Evolutionary conservation across 768 basidiomycete species (phyloP).

Genomic region (Mycena haematopus): DNA sequence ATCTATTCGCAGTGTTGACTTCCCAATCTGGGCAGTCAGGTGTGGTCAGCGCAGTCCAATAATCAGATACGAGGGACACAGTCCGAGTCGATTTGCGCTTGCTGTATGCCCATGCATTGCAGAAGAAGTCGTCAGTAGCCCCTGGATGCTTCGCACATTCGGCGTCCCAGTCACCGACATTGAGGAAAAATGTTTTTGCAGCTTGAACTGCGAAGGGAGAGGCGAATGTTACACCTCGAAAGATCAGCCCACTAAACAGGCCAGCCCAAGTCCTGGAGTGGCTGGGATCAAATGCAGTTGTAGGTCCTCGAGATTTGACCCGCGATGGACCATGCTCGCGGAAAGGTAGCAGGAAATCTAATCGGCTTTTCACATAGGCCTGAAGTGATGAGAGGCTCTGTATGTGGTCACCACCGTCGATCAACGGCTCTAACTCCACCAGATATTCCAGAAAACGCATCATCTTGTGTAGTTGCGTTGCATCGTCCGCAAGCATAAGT

Average conservation of each 20-base stretch:
- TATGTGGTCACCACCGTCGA: background rate
- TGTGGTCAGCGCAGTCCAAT: background rate
- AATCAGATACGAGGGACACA: background rate
- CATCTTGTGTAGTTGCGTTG: background rate
- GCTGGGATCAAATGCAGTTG: background rate
- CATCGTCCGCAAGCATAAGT: background rate
- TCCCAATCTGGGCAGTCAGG: slow-evolving; percentile 8
- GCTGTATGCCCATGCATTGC: slow-evolving; percentile 11
- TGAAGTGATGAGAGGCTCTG: background rate
- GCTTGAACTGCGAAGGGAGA: background rate
- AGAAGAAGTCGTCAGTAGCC: background rate
- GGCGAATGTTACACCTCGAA: slow-evolving; percentile 2
- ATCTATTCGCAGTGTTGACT: background rate
- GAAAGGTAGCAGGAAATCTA: slow-evolving; percentile 7
- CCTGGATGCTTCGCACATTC: background rate
- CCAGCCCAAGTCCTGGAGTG: background rate
- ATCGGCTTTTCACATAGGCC: background rate
- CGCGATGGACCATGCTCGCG: slow-evolving; percentile 9
- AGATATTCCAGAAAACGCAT: background rate
- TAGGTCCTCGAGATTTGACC: background rate
- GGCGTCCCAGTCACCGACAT: background rate
- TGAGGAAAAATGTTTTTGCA: background rate
- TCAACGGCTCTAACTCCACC: background rate
- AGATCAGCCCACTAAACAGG: slow-evolving; percentile 3
- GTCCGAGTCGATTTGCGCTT: background rate